These are phyloP conservation scores for Suillus luteus DNA, from an alignment of 768 basidiomycete genomes.

Conservation along the genomic window DNA sequence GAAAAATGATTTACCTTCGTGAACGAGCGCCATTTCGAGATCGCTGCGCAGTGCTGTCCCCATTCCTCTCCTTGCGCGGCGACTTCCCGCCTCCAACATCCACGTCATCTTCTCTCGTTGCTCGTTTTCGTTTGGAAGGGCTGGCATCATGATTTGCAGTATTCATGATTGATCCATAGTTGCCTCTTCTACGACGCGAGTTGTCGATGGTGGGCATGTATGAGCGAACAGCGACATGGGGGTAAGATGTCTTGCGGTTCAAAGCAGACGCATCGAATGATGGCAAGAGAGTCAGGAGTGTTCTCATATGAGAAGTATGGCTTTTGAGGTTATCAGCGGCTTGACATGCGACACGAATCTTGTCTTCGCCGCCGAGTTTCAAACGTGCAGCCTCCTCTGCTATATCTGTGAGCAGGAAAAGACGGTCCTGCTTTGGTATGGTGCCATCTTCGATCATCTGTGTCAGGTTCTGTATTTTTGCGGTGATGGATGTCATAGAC, in stretches of 20 bases:
- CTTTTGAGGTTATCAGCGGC: slow-evolving; percentile 85
- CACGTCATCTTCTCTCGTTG: slow-evolving; percentile 62
- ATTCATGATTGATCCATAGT: slow-evolving; percentile 54
- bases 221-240: slow-evolving; percentile 70
- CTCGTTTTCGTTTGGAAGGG: slow-evolving; percentile 65
- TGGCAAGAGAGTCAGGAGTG: slow-evolving; percentile 63
- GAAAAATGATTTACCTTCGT: slow-evolving; percentile 54
- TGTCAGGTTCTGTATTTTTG: slow-evolving; percentile 76
- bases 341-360: slow-evolving; percentile 91
- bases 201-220: slow-evolving; percentile 71
- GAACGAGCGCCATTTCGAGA: slow-evolving; percentile 54
- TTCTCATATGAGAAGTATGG: slow-evolving; percentile 61
- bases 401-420: slow-evolving; percentile 88
- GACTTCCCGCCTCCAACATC: slow-evolving; percentile 53
- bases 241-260: slow-evolving; percentile 68
- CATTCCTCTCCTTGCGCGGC: slow-evolving; percentile 61
- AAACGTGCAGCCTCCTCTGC: slow-evolving; percentile 91
- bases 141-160: slow-evolving; percentile 55
- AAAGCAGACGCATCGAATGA: slow-evolving; percentile 60
- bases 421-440: slow-evolving; percentile 66
- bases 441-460: slow-evolving; percentile 69
- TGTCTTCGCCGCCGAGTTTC: slow-evolving; percentile 96
- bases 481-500: slow-evolving; percentile 79
- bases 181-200: slow-evolving; percentile 62
- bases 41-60: slow-evolving; percentile 45